Percentiles rank a stretch among this genome's conserved stretches.
phyloP scores from a whole-genome alignment of 148 eudicot genomes.

The Vaccinium vitisidaea region DNA sequence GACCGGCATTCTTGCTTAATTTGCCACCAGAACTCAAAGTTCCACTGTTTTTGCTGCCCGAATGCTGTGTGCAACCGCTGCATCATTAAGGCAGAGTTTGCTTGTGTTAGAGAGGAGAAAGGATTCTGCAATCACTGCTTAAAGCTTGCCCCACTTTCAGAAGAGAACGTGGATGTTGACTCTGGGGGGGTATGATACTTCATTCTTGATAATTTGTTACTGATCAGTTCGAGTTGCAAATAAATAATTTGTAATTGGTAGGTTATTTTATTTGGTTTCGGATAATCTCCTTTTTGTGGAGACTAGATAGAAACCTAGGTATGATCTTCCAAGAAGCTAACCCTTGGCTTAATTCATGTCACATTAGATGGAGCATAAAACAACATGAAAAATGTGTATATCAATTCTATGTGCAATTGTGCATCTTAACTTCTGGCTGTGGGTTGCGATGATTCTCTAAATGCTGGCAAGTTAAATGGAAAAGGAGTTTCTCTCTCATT shows the following conservation, averaged over 20 bases:
- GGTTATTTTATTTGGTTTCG: neutral
- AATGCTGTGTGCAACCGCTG: conserved; percentile 65
- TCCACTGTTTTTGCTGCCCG: conserved; percentile 66
- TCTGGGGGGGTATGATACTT: conserved; percentile 73
- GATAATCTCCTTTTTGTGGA: neutral
- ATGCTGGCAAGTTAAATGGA: neutral
- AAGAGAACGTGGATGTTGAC: conserved; percentile 58
- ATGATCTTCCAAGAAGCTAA: neutral
- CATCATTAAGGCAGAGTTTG: conserved; percentile 39
- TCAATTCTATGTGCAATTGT: neutral
- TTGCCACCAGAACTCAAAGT: conserved; percentile 44
- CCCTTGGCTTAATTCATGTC: neutral
- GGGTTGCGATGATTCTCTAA: neutral
- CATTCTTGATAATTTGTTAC: neutral
- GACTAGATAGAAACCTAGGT: neutral
- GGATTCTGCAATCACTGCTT: conserved; percentile 80
- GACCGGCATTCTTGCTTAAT: conserved; percentile 62
- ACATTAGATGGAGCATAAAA: neutral
- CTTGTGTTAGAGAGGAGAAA: conserved; percentile 38
- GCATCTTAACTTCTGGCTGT: neutral
- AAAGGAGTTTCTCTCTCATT: neutral
- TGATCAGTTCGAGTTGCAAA: neutral
- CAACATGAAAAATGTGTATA: neutral
- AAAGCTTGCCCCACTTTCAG: conserved; percentile 74
- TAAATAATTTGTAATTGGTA: neutral